Evolutionary conservation across 495 filamentous ascomycete genomes (phyloP).

Genomic region (Astrothelium macrocarpum): DNA sequence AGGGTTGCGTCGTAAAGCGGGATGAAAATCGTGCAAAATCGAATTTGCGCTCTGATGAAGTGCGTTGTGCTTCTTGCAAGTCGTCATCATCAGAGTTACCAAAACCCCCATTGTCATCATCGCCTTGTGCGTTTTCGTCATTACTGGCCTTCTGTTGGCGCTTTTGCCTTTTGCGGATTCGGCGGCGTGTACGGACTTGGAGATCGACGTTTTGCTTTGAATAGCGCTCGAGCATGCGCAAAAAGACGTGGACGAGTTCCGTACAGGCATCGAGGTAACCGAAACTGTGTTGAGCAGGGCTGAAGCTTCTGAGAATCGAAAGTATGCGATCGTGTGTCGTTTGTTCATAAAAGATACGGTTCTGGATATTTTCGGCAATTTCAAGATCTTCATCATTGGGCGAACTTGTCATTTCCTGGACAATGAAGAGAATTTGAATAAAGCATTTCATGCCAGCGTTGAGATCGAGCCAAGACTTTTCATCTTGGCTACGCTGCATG

Average conservation of each 20-base stretch:
- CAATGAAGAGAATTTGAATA: conserved; percentile 75
- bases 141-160: conserved; percentile 26
- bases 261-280: conserved; percentile 88
- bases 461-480: conserved; percentile 77
- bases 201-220: conserved; percentile 90
- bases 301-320: conserved; percentile 66
- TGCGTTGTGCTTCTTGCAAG: conserved; percentile 46
- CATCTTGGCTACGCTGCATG: conserved; percentile 67
- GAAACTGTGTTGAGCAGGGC: conserved; percentile 59
- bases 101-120: conserved; percentile 58
- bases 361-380: conserved; percentile 95
- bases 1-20: conserved; percentile 73
- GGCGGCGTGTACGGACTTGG: conserved; percentile 73
- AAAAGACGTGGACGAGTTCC: conserved; percentile 81
- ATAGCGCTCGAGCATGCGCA: conserved; percentile 86
- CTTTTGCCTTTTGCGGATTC: conserved; percentile 54
- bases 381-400: conserved; percentile 88
- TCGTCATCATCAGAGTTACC: conserved; percentile 12
- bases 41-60: conserved; percentile 77
- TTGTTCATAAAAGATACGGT: conserved; percentile 96
- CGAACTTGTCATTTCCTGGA: conserved; percentile 86
- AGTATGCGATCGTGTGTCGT: conserved; percentile 81
- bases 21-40: conserved; percentile 77
- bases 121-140: conserved; percentile 44
- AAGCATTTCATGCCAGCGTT: conserved; percentile 88